phyloP scores from a whole-genome alignment of 768 basidiomycete genomes.

The Lentinula sp. region DNA sequence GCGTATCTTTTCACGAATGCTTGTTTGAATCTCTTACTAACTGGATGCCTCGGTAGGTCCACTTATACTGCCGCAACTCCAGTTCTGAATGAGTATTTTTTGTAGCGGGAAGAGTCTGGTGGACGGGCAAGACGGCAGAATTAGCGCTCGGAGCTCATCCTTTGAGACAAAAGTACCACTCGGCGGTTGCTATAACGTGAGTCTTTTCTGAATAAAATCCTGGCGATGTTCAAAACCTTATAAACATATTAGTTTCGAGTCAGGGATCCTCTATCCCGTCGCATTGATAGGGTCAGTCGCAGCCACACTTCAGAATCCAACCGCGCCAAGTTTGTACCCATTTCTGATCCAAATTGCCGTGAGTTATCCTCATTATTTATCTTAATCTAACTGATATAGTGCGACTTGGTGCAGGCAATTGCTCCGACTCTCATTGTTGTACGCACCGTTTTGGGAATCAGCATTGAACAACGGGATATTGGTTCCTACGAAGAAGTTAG shows the following conservation, averaged over 20 bases:
- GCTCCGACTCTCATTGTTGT: background rate
- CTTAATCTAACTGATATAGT: background rate
- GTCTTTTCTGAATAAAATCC: background rate
- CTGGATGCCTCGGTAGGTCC: background rate
- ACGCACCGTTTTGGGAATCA: background rate
- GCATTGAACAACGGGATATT: background rate
- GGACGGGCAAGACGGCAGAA: background rate
- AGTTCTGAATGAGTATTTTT: background rate
- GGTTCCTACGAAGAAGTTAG: background rate
- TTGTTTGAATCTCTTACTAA: background rate
- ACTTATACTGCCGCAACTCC: too few species aligned
- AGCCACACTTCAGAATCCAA: background rate
- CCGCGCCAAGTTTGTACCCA: background rate
- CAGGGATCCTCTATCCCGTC: background rate
- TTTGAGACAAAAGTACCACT: background rate
- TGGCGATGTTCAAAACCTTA: background rate
- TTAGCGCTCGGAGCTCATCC: background rate
- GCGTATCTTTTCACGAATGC: background rate
- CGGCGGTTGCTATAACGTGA: conserved; percentile 1
- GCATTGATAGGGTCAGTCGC: background rate
- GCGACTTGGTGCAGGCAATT: background rate
- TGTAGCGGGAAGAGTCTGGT: background rate
- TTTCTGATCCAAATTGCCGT: background rate
- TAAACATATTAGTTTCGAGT: background rate
- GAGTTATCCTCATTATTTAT: background rate